These are phyloP conservation scores for Rubroshorea leprosula DNA, from an alignment of 345 rosid genomes.

Conservation along the genomic window DNA sequence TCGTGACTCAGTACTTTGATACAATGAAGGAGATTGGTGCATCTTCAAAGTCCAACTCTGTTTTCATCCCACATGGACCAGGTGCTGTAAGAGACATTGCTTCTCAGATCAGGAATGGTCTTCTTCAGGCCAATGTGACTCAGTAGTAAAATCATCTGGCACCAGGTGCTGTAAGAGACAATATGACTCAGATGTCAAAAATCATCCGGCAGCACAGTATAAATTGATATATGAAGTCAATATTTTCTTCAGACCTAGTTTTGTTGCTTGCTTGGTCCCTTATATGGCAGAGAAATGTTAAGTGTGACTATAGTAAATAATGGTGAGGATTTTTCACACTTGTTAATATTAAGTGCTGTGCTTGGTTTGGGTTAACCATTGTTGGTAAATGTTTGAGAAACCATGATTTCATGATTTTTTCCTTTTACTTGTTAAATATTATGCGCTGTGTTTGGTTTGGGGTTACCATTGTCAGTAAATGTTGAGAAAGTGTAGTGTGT, in stretches of 20 bases:
- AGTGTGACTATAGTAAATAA: background rate
- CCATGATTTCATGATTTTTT: too few relatives aligned
- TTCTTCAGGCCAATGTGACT: conserved; percentile 44
- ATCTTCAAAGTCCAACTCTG: conserved; percentile 50
- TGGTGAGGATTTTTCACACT: background rate
- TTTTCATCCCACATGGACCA: conserved; percentile 73
- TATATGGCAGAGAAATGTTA: background rate
- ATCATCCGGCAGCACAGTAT: background rate
- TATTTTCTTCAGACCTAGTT: background rate
- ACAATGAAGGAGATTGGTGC: conserved; percentile 76
- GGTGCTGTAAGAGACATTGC: conserved; percentile 66
- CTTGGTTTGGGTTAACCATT: background rate
- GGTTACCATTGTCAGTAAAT: too few relatives aligned
- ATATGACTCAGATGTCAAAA: too few relatives aligned
- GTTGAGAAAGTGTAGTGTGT: too few relatives aligned
- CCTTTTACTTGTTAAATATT: too few relatives aligned
- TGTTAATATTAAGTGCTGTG: background rate
- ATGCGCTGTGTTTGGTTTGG: too few relatives aligned
- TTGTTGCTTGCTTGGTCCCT: background rate
- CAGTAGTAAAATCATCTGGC: conserved; percentile 5
- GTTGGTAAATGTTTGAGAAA: background rate
- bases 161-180: too few relatives aligned
- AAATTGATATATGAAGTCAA: background rate
- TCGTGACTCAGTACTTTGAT: conserved; percentile 71
- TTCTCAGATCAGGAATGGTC: conserved; percentile 66